Evolutionary conservation across 192 early-diverging fungal species (phyloP), one percentile per base, ranked within the genome.

Genomic region (Thamnidium elegans): DNA sequence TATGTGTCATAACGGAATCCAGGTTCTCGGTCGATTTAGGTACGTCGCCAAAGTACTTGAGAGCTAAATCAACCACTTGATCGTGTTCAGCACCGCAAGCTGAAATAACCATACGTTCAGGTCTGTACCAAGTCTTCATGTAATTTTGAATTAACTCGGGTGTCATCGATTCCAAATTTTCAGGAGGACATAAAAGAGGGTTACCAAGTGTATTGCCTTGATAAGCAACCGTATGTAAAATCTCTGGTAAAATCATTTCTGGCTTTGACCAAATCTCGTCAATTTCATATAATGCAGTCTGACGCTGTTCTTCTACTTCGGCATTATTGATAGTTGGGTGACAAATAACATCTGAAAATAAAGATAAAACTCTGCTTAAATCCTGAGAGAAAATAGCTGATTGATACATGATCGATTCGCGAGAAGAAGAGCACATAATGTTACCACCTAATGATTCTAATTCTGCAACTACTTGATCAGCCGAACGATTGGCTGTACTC

Each of bases 351-450:
- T 96, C 87, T 0, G 90, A 84, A 65, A 97, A 84, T 20, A 95
- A 76, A 13, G 80, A 62, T 42, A 95, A 51, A n/a, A 92, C 85
- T 17, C 83, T 78, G 1, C 77, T 70, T 20, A 95, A 66, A 74
- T 96, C 93, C 65, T 92, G 84, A 4, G 82, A 85, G 69, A 99
- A 94, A 21, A 99, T 87, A 6, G 92, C 87, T 6, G 91, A 89
- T 71, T 96, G 95, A 72, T 97, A 99, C 87, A 95, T 93, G 76
- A 99, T 94, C 55, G 90, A 83, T 71, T 99, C 97, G 32, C 95
- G 87, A 20, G 92, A 89, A 50, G 89, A 88, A 17, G 94, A 91
- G 62, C 94, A 89, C 80, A 91, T 87, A 14, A 97, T 84, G 52
- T 93, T 94, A 15, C 94, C 94, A 11, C 97, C 95, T 15, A 97